phyloP scores from a whole-genome alignment of 371 early-diverging fungal genomes.

The Dinochytrium kinnereticum region DNA sequence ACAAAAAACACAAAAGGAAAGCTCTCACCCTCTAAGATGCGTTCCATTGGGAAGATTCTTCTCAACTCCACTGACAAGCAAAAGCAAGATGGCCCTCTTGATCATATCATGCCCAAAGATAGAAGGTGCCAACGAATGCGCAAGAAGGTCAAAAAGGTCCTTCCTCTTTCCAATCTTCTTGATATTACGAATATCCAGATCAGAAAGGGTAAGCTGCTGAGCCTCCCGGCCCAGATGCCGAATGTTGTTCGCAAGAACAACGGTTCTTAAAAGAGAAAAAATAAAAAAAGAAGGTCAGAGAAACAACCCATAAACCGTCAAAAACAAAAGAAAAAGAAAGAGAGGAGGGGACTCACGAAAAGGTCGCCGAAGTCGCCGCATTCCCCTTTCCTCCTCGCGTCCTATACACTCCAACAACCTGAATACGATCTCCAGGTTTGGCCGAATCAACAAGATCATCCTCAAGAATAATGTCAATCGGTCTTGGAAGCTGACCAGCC shows the following conservation, averaged over 20 bases:
- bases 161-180: conserved; percentile 68
- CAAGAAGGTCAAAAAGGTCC: conserved; percentile 82
- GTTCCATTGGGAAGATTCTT: conserved; percentile 94
- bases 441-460: conserved; percentile 96
- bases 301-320: neutral
- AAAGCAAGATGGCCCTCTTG: conserved; percentile 94
- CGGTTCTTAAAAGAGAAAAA: conserved; percentile 67
- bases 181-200: conserved; percentile 85
- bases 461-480: conserved; percentile 95
- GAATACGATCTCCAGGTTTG: conserved; percentile 99
- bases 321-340: conserved; percentile 9
- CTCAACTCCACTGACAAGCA: conserved; percentile 95
- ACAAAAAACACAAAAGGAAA: conserved; percentile 67
- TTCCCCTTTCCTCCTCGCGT: conserved; percentile 77
- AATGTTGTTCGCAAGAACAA: conserved; percentile 92
- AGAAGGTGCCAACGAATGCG: conserved; percentile 64
- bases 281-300: conserved; percentile 13
- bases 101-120: conserved; percentile 97
- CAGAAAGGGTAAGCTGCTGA: conserved; percentile 60
- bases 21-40: conserved; percentile 86
- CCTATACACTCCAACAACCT: conserved; percentile 95
- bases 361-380: conserved; percentile 80
- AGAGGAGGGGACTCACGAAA: conserved; percentile 60
- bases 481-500: conserved; percentile 97
- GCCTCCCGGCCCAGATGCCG: conserved; percentile 70